These are phyloP conservation scores for Discostella pseudostelligera DNA, from an alignment of 108 stramenopile genomes.

Conservation along the genomic window DNA sequence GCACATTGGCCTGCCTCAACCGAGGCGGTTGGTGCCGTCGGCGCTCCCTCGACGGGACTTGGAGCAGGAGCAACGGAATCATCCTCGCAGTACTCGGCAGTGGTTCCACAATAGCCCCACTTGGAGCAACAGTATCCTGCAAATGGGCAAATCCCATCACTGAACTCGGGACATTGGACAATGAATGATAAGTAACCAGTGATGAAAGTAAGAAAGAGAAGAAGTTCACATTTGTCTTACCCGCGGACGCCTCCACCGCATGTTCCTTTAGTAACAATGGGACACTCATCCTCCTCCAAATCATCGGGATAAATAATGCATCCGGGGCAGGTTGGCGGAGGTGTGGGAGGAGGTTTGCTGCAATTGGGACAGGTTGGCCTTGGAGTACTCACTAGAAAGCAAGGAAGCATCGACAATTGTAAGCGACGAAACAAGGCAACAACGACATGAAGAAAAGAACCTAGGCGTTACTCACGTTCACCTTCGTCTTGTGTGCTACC, in stretches of 20 bases:
- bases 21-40: constrained; percentile 24
- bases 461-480: too few relatives aligned
- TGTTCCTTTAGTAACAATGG: constrained; percentile 22
- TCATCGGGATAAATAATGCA: constrained; percentile 27
- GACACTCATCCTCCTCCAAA: constrained; percentile 30
- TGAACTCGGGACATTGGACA: neutral
- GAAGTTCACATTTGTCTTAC: constrained; percentile 6
- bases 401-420: too few relatives aligned
- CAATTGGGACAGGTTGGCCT: too few relatives aligned
- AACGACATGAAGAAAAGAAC: too few relatives aligned
- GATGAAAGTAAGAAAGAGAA: neutral
- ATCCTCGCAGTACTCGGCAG: constrained; percentile 36
- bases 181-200: neutral
- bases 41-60: constrained; percentile 24
- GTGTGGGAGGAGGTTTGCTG: neutral
- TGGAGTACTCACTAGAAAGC: neutral
- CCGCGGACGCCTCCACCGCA: constrained; percentile 31
- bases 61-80: constrained; percentile 27
- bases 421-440: too few relatives aligned
- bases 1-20: constrained; percentile 43
- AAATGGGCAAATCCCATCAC: constrained; percentile 33
- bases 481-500: neutral
- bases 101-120: constrained; percentile 17
- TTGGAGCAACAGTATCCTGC: constrained; percentile 38
- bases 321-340: constrained; percentile 12